Percentiles rank a stretch among this genome's conserved stretches.
Evolutionary conservation across 306 rosid species (phyloP).

Genomic region (Delonix regia): DNA sequence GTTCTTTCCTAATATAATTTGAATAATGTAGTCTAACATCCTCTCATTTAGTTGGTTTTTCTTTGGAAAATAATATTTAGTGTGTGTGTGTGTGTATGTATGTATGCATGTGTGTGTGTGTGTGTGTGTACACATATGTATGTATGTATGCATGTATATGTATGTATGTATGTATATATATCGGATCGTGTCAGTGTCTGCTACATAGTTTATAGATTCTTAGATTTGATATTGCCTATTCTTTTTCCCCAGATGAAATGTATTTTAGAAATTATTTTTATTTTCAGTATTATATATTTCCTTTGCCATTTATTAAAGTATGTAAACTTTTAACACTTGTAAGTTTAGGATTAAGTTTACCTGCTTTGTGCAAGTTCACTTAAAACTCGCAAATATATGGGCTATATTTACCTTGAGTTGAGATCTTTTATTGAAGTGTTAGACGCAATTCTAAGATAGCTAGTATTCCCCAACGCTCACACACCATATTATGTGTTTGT

Average conservation of each 20-base stretch:
- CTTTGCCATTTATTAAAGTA: not conserved
- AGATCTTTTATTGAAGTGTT: not conserved
- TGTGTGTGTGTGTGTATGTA: not conserved
- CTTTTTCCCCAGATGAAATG: not conserved
- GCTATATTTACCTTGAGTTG: not conserved
- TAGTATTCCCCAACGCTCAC: not conserved
- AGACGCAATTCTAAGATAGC: constrained; percentile 1
- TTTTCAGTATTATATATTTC: not conserved
- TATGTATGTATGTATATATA: not conserved
- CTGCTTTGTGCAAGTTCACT: not conserved
- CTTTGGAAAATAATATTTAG: not conserved
- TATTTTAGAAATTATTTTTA: not conserved
- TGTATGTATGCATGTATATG: not conserved
- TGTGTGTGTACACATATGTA: not conserved
- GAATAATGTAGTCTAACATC: not conserved
- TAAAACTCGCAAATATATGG: not conserved
- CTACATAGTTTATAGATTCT: not conserved
- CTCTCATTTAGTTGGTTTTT: not conserved
- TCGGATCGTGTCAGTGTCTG: not conserved
- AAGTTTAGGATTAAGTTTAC: not conserved
- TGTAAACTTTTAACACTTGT: not conserved
- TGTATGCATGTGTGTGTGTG: not conserved
- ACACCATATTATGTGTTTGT: not conserved
- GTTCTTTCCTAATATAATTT: not conserved
- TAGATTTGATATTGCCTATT: not conserved